Evolutionary conservation across 108 stramenopile genomes (phyloP).

Genomic region (Fistulifera solaris): DNA sequence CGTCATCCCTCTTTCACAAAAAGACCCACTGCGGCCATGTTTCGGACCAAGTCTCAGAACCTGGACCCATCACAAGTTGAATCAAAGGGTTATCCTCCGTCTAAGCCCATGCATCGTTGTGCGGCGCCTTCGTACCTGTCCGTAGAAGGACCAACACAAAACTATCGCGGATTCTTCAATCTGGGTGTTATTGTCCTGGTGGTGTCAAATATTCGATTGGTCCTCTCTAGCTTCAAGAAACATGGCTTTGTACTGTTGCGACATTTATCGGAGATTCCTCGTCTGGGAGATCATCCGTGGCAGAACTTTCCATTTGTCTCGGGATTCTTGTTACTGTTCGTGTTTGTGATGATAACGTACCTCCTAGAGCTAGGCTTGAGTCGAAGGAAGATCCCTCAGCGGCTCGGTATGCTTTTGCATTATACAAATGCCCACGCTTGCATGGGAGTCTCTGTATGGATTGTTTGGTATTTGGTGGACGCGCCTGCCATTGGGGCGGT

Average conservation of each 20-base stretch:
- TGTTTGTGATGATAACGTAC: slow-evolving; percentile 45
- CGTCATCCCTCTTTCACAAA: slow-evolving; percentile 31
- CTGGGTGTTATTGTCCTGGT: slow-evolving; percentile 63
- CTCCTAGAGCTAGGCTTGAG: slow-evolving; percentile 45
- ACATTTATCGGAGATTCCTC: slow-evolving; percentile 4
- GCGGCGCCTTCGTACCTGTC: slow-evolving; percentile 53
- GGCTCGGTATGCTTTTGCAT: slow-evolving; percentile 54
- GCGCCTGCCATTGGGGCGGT: slow-evolving; percentile 44
- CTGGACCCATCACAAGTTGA: slow-evolving; percentile 31
- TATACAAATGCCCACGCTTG: slow-evolving; percentile 48
- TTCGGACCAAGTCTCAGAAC: slow-evolving; percentile 31
- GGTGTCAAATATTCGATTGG: slow-evolving; percentile 63
- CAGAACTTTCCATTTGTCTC: slow-evolving; percentile 49
- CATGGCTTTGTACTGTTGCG: slow-evolving; percentile 53
- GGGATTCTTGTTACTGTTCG: slow-evolving; percentile 44
- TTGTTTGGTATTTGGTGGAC: slow-evolving; percentile 66
- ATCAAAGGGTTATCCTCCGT: slow-evolving; percentile 46
- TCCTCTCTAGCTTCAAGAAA: slow-evolving; percentile 40
- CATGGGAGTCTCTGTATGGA: slow-evolving; percentile 28
- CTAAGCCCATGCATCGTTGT: slow-evolving; percentile 58
- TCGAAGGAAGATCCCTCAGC: slow-evolving; percentile 20
- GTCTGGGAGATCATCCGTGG: slow-evolving; percentile 17
- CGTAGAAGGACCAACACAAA: slow-evolving; percentile 45
- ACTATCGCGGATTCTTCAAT: slow-evolving; percentile 79
- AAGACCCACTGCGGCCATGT: slow-evolving; percentile 24